A percentile compares a stretch with the other conserved stretches of the same genome.
These are phyloP conservation scores for Multifurca ochricompacta DNA, from an alignment of 768 basidiomycete species.

Conservation along the genomic window DNA sequence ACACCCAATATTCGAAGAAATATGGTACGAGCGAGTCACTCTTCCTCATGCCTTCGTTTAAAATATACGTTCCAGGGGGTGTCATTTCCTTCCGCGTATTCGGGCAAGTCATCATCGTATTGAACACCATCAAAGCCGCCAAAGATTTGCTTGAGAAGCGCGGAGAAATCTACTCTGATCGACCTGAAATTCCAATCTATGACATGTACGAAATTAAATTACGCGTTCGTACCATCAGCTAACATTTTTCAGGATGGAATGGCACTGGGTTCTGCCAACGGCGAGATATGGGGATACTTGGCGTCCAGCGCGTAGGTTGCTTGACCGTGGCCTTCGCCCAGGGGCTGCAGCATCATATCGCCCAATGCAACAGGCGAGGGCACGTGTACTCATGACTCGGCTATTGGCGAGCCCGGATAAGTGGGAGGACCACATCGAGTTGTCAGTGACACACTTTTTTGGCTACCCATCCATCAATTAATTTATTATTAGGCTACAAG, in stretches of 20 bases:
- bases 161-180: constrained; percentile 2
- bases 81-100: constrained; percentile 1
- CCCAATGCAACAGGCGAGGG: not conserved
- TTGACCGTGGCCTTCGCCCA: not conserved
- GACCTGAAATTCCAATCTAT: not conserved
- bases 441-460: not conserved
- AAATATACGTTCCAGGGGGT: not conserved
- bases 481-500: not conserved
- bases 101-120: not conserved
- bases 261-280: not conserved
- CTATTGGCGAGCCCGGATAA: not conserved
- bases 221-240: not conserved
- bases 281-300: not conserved
- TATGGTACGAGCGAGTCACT: constrained; percentile 1
- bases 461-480: not conserved
- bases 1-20: not conserved
- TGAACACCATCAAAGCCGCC: not conserved
- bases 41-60: no score
- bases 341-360: not conserved
- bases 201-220: not conserved
- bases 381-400: not conserved
- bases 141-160: constrained; percentile 9
- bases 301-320: not conserved
- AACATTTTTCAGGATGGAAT: not conserved
- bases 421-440: not conserved